Percentiles rank a stretch among this genome's conserved stretches.
phyloP scores from a whole-genome alignment of 208 protist species.

The Trypanosomatidae sp. region DNA sequence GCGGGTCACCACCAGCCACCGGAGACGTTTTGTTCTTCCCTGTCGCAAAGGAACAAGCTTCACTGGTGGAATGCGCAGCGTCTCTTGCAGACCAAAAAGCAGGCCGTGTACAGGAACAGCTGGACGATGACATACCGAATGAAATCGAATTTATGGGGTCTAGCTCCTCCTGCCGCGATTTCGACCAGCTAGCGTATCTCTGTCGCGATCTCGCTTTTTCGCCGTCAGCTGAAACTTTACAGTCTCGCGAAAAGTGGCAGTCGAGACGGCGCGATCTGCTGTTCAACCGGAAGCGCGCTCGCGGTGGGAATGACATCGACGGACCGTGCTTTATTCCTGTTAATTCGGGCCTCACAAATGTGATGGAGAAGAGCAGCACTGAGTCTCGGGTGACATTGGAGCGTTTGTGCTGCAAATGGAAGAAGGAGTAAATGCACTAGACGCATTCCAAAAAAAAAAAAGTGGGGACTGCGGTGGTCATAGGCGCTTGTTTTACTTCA shows the following conservation, averaged over 20 bases:
- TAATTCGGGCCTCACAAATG: conserved; percentile 9
- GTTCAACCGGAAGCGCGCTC: conserved; percentile 50
- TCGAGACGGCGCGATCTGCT: conserved; percentile 27
- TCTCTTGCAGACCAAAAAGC: conserved; percentile 25
- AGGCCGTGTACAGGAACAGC: conserved; percentile 23
- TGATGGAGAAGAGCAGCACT: conserved; percentile 21
- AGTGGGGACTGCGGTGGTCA: neutral
- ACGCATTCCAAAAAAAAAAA: neutral
- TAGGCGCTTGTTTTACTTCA: neutral
- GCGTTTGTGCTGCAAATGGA: conserved; percentile 28
- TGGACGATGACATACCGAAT: conserved; percentile 48
- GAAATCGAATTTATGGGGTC: conserved; percentile 59
- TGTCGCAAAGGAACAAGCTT: neutral
- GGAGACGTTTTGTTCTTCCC: neutral
- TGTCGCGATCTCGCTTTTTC: conserved; percentile 57
- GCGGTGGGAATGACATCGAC: conserved; percentile 6
- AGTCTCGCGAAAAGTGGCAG: conserved; percentile 15
- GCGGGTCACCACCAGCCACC: neutral
- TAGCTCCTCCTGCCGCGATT: conserved; percentile 69
- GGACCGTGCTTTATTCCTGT: conserved; percentile 43
- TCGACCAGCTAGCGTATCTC: conserved; percentile 66
- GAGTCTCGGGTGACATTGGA: conserved; percentile 12
- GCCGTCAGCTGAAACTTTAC: conserved; percentile 9
- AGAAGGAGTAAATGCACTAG: too few relatives aligned
- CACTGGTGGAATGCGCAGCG: neutral